Evolutionary conservation across 306 rosid genomes (phyloP).

Genomic region (Acacia confusa): DNA sequence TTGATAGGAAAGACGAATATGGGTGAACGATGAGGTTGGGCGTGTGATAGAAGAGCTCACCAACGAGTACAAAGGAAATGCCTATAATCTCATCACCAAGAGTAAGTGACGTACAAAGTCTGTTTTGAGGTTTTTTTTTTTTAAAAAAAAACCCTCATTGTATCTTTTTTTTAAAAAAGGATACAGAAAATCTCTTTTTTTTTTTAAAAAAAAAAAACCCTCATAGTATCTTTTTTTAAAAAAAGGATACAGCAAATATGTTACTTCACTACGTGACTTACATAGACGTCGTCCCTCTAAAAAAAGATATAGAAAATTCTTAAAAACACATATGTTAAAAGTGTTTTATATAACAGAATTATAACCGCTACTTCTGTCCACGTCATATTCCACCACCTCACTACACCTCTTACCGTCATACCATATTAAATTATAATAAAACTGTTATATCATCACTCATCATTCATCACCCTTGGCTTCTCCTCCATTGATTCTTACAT

Average conservation of each 20-base stretch:
- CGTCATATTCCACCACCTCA: neutral
- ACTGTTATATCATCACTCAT: neutral
- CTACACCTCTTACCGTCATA: neutral
- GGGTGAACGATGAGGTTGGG: slow-evolving; percentile 53
- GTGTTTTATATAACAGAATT: too few species aligned
- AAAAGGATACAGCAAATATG: too few species aligned
- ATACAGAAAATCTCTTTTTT: too few species aligned
- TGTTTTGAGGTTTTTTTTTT: too few species aligned
- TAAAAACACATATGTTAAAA: too few species aligned
- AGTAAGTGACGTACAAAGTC: neutral
- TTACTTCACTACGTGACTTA: too few species aligned
- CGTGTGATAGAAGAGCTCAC: slow-evolving; percentile 66
- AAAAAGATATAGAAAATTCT: too few species aligned
- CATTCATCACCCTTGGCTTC: neutral
- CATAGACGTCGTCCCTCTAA: too few species aligned
- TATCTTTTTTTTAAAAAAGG: too few species aligned
- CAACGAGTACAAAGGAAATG: slow-evolving; percentile 66
- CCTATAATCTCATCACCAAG: slow-evolving; percentile 78
- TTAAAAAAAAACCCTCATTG: too few species aligned
- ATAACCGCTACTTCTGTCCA: neutral
- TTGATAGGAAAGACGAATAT: slow-evolving; percentile 72
- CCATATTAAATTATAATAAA: neutral
- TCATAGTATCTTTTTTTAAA: too few species aligned
- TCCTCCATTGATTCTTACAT: neutral
- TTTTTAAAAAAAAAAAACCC: too few species aligned